phyloP scores from a whole-genome alignment of 805 yeast genomes.

The Sugiyamaella qingdaonensis region DNA sequence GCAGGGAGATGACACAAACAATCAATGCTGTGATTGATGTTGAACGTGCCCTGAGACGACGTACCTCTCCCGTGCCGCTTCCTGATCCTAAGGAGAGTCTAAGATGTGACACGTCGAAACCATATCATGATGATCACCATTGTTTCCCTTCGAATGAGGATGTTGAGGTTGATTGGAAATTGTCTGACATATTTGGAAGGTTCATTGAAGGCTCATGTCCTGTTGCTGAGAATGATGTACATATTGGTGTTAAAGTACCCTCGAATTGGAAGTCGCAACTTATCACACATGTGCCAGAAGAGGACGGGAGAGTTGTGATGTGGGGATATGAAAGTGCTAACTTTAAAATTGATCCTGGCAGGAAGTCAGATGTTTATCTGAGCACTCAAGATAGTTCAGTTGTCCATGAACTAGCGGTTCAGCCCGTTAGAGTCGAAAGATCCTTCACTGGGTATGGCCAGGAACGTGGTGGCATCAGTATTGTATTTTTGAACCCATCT shows the following conservation, averaged over 20 bases:
- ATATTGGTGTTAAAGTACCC: slow-evolving; percentile 16
- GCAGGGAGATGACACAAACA: slow-evolving; percentile 48
- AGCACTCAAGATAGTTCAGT: slow-evolving; percentile 43
- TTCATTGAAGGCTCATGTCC: slow-evolving; percentile 60
- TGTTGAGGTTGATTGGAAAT: slow-evolving; percentile 43
- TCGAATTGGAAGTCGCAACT: slow-evolving; percentile 10
- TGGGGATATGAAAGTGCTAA: neutral
- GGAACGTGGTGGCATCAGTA: slow-evolving; percentile 84
- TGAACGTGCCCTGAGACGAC: slow-evolving; percentile 60
- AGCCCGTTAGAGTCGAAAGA: slow-evolving; percentile 73
- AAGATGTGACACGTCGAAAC: slow-evolving; percentile 66
- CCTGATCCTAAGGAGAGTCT: slow-evolving; percentile 70
- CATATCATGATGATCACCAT: slow-evolving; percentile 50
- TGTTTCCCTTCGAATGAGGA: slow-evolving; percentile 75
- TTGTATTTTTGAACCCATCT: slow-evolving; percentile 68
- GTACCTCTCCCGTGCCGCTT: slow-evolving; percentile 67
- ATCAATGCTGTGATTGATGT: slow-evolving; percentile 72
- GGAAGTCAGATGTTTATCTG: slow-evolving; percentile 35
- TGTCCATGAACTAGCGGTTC: slow-evolving; percentile 39
- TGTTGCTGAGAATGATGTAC: slow-evolving; percentile 43
- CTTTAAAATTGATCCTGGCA: slow-evolving; percentile 4
- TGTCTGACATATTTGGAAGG: slow-evolving; percentile 57
- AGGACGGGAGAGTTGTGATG: neutral
- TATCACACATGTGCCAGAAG: neutral
- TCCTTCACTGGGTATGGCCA: slow-evolving; percentile 90